phyloP scores from a whole-genome alignment of 257 asterid genomes.

The Salvia miltiorrhiza region DNA sequence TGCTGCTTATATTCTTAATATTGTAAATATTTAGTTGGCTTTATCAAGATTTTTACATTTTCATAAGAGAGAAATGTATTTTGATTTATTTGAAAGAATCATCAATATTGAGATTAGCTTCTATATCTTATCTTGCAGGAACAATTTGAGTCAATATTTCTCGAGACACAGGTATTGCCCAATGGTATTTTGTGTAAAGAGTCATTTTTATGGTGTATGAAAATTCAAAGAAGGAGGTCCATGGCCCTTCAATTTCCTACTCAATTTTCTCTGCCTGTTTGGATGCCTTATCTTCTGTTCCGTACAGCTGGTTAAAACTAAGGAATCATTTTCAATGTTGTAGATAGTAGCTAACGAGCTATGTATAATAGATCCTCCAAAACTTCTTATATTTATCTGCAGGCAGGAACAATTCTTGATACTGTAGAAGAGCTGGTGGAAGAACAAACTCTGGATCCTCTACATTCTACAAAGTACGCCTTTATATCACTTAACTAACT shows the following conservation, averaged over 20 bases:
- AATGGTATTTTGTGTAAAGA: constrained; percentile 5
- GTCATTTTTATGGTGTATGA: not conserved
- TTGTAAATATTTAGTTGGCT: no score
- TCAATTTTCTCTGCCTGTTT: not conserved
- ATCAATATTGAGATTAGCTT: constrained; percentile 6
- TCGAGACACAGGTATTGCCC: constrained; percentile 51
- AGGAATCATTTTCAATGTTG: not conserved
- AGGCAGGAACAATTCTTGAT: constrained; percentile 65
- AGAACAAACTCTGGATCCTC: constrained; percentile 63
- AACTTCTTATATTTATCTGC: constrained; percentile 15
- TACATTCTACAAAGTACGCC: constrained; percentile 45
- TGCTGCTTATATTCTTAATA: not conserved
- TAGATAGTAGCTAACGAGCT: not conserved
- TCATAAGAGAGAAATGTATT: not conserved
- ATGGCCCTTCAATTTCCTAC: not conserved
- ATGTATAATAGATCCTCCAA: not conserved
- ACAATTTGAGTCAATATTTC: constrained; percentile 44
- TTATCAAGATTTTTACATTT: not conserved
- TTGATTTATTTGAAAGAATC: not conserved
- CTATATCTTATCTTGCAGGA: constrained; percentile 44
- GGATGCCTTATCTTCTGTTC: not conserved
- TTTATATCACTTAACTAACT: constrained; percentile 10
- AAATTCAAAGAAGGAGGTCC: not conserved
- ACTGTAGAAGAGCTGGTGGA: constrained; percentile 73
- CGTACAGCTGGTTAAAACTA: not conserved